These are phyloP conservation scores for Umbelopsis sp. DNA, from an alignment of 192 early-diverging fungal genomes.

Conservation along the genomic window DNA sequence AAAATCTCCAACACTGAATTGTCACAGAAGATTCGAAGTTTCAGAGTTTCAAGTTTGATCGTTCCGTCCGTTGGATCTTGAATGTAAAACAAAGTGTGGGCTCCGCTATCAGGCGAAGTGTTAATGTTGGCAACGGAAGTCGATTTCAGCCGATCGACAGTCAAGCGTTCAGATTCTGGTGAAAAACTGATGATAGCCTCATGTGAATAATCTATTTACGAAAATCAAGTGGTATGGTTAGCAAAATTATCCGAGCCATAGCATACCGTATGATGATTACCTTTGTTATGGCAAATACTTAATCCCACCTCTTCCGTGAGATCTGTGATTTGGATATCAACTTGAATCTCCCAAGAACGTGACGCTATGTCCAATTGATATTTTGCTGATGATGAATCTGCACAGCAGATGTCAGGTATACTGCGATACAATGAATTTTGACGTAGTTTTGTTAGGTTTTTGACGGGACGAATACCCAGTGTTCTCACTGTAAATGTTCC, in stretches of 20 bases:
- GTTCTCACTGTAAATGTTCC: conserved; percentile 7
- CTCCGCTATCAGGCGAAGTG: conserved; percentile 6
- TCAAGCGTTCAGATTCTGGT: background rate
- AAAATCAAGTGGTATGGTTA: conserved; percentile 1
- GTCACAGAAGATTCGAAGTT: conserved; percentile 10
- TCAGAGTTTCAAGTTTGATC: conserved; percentile 16
- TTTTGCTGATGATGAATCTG: background rate
- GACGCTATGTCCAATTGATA: background rate
- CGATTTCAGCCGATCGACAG: conserved; percentile 18
- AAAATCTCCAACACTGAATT: conserved; percentile 26
- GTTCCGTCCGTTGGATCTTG: background rate
- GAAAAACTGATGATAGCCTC: conserved; percentile 11
- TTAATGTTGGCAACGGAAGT: background rate
- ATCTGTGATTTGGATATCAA: conserved; percentile 5
- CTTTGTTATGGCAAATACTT: conserved; percentile 14
- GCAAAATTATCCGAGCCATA: background rate
- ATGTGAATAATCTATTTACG: background rate
- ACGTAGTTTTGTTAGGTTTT: background rate
- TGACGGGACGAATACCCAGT: conserved; percentile 10
- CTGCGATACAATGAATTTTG: background rate
- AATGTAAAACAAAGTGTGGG: conserved; percentile 22
- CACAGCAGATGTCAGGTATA: conserved; percentile 9
- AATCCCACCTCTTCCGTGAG: conserved; percentile 4
- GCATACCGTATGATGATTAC: background rate
- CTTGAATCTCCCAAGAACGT: conserved; percentile 6